A percentile compares a stretch with the other conserved stretches of the same genome.
These are phyloP conservation scores for Tolypocladium ovalisporum DNA, from an alignment of 2,329 filamentous ascomycete species.

Conservation along the genomic window DNA sequence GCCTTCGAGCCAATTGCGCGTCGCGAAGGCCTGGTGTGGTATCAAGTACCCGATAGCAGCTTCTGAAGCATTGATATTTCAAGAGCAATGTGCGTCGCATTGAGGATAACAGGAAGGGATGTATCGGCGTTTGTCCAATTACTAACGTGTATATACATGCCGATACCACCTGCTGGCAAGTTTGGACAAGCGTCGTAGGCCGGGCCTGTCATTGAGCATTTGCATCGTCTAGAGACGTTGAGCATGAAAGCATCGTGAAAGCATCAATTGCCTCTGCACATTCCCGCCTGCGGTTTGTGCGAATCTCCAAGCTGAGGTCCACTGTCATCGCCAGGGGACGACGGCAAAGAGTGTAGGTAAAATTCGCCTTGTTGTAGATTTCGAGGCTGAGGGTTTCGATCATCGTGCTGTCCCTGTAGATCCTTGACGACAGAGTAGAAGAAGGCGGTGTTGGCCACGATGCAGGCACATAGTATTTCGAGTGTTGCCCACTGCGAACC, in stretches of 20 bases:
- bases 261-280: neutral
- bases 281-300: neutral
- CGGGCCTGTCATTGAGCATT: neutral
- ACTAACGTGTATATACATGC: too few species aligned
- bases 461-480: neutral
- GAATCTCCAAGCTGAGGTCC: neutral
- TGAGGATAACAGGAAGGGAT: too few species aligned
- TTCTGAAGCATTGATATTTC: too few species aligned
- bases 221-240: neutral
- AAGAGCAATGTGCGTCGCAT: too few species aligned
- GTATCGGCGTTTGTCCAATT: too few species aligned
- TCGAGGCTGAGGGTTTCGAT: neutral
- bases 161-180: neutral
- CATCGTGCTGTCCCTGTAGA: neutral
- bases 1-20: too few species aligned
- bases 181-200: neutral
- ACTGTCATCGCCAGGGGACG: neutral
- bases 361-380: neutral
- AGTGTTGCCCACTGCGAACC: neutral
- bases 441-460: neutral
- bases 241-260: neutral
- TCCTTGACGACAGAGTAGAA: neutral
- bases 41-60: too few species aligned
- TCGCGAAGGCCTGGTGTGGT: too few species aligned
- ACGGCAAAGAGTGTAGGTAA: neutral